Base-by-base conservation (phyloP, 805 yeast genomes). In the Lachancea lanzarotensis region DNA sequence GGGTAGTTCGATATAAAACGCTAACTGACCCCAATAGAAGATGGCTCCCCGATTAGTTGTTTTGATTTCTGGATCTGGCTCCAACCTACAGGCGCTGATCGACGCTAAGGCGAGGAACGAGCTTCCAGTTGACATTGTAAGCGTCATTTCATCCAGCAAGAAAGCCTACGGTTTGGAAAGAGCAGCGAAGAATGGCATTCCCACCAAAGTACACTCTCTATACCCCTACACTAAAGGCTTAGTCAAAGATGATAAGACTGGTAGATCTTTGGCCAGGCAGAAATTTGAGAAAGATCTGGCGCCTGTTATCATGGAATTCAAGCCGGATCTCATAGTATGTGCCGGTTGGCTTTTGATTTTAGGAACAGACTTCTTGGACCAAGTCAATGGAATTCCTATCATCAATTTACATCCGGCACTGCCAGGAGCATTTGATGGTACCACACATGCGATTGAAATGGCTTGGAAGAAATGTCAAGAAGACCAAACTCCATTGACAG, bases 281-380 rank as follows among this genome's bases (percentile, higher is more conserved):
- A 62, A 68, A 46, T 93, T 87, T 72, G 91, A 93, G 63, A 60
- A 65, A 35, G 96, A 93, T 51, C 72, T 93, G 36, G 91, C 95
- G 9, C 68, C 75, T 40, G 57, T 82, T 19, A 78, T 93, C 18
- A 62, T 86, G 19, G 61, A 71, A 45, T 81, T 63, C 27, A 73
- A 74, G 52, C 98, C 98, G 3, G 86, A 85, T 53, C 72, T 93
- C 51, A 81, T 93, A 34, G 97, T 93, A 5, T 93, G 98, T 68
- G 98, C 98, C 3, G 98, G 98, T 2, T 93, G 98, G 98, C 82
- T 93, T 90, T 75, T 93, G 42, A 93, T 93, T 47, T 72, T 93
- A 48, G 84, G 96, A 1, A 81, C 87, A 3, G 72, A 78, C 17
- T 89, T 88, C 53, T 71, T 93, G 48, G 67, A 70, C 33, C 89